Evolutionary conservation across 2,329 filamentous ascomycete species (phyloP).

Genomic region (Camillea tinctor): DNA sequence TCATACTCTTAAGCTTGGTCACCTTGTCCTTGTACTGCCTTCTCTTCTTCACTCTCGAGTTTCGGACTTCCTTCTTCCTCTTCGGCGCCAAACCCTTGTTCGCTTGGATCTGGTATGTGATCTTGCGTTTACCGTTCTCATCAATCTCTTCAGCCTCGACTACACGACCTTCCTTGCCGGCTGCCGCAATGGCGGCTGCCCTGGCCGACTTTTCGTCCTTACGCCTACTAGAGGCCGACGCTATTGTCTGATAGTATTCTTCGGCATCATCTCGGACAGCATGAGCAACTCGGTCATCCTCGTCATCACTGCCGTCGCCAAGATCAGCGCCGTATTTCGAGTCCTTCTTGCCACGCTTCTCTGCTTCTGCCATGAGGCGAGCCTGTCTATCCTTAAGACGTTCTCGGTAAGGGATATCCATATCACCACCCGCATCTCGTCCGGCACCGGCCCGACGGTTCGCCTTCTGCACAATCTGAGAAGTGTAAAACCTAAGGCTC

Average conservation of each 20-base stretch:
- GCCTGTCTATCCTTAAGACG: slow-evolving; percentile 82
- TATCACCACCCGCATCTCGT: slow-evolving; percentile 73
- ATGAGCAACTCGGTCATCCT: slow-evolving; percentile 55
- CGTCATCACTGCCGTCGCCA: slow-evolving; percentile 65
- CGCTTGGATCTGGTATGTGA: slow-evolving; percentile 76
- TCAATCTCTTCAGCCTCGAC: slow-evolving; percentile 69
- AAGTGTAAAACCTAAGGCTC: slow-evolving; percentile 94
- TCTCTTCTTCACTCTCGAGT: slow-evolving; percentile 96
- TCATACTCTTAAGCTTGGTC: slow-evolving; percentile 92
- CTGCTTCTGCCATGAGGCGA: slow-evolving; percentile 84
- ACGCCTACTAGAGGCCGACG: slow-evolving; percentile 67
- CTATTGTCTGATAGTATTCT: slow-evolving; percentile 89
- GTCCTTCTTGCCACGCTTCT: slow-evolving; percentile 71
- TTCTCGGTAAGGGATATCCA: slow-evolving; percentile 85
- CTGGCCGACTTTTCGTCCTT: slow-evolving; percentile 67
- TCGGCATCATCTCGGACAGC: slow-evolving; percentile 56
- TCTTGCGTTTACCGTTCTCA: slow-evolving; percentile 84
- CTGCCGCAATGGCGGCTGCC: slow-evolving; percentile 55
- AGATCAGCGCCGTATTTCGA: slow-evolving; percentile 65
- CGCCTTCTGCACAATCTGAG: slow-evolving; percentile 91
- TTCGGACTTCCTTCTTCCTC: slow-evolving; percentile 90
- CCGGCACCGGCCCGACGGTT: slow-evolving; percentile 77
- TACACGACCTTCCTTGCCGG: slow-evolving; percentile 62
- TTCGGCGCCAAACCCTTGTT: slow-evolving; percentile 92
- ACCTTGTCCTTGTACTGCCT: slow-evolving; percentile 95